Evolutionary conservation across 2,329 filamentous ascomycete genomes (phyloP).

Genomic region (Pseudocercospora vitis): DNA sequence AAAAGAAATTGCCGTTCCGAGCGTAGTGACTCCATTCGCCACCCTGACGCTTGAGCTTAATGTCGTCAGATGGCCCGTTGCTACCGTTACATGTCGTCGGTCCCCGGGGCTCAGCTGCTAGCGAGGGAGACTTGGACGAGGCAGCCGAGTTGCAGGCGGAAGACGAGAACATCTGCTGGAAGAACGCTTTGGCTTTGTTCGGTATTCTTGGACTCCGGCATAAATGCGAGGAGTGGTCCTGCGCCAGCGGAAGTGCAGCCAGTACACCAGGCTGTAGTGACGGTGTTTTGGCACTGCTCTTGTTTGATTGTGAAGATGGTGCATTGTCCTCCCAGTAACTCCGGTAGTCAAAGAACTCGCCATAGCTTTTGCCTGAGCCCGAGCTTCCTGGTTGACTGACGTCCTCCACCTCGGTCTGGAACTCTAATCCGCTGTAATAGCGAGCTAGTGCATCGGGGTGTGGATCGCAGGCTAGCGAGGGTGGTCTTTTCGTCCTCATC

Average conservation of each 20-base stretch:
- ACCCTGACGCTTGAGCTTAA: neutral
- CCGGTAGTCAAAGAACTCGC: neutral
- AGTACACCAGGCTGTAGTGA: neutral
- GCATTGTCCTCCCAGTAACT: neutral
- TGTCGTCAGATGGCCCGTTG: neutral
- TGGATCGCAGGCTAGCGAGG: neutral
- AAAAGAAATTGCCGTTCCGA: neutral
- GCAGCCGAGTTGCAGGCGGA: neutral
- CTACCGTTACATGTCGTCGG: neutral
- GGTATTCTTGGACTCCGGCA: neutral
- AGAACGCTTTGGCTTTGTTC: neutral
- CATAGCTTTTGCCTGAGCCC: neutral
- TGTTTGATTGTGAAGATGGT: neutral
- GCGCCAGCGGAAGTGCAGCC: neutral
- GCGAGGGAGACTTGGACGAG: neutral
- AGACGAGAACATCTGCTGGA: neutral
- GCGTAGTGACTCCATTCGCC: neutral
- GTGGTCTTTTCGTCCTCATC: neutral
- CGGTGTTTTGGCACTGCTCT: neutral
- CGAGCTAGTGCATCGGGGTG: neutral
- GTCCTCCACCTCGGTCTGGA: neutral
- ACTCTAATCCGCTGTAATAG: neutral
- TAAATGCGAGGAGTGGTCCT: neutral
- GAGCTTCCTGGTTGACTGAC: neutral
- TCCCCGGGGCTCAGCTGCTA: no score